These are phyloP conservation scores for Lyophyllum atratum DNA, from an alignment of 768 basidiomycete species.

Conservation along the genomic window DNA sequence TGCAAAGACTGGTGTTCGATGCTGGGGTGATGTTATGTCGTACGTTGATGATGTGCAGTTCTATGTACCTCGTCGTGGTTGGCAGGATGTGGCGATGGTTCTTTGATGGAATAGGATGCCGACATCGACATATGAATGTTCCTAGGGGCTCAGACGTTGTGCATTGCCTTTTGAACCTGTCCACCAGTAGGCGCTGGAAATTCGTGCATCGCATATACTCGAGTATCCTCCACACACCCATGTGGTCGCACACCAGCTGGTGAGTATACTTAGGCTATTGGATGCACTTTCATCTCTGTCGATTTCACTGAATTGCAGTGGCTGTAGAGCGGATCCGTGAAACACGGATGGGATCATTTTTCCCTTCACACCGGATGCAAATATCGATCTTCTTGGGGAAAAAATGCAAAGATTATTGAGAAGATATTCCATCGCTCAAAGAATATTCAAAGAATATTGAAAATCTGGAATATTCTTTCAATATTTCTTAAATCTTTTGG, in stretches of 20 bases:
- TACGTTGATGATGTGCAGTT: background rate
- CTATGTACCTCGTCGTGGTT: background rate
- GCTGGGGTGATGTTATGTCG: background rate
- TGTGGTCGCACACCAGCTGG: too few relatives aligned
- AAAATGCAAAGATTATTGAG: too few relatives aligned
- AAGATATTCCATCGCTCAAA: too few relatives aligned
- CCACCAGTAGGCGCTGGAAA: background rate
- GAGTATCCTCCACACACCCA: too few relatives aligned
- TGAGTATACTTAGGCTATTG: background rate
- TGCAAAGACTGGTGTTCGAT: background rate
- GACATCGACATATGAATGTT: background rate
- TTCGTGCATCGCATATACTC: background rate
- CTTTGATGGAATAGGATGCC: background rate
- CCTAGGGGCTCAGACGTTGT: background rate
- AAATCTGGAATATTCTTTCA: too few relatives aligned
- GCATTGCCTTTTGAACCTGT: background rate
- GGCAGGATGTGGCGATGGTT: background rate
- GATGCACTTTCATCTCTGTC: background rate
- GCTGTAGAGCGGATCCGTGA: background rate
- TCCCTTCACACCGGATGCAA: too few relatives aligned
- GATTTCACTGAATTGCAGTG: background rate
- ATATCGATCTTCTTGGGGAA: too few relatives aligned
- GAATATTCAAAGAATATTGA: too few relatives aligned
- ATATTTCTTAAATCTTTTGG: too few relatives aligned
- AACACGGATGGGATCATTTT: background rate